Percentiles rank a stretch among this genome's conserved stretches.
These are phyloP conservation scores for Bipolaris cookei DNA, from an alignment of 2,329 filamentous ascomycete species.

Conservation along the genomic window DNA sequence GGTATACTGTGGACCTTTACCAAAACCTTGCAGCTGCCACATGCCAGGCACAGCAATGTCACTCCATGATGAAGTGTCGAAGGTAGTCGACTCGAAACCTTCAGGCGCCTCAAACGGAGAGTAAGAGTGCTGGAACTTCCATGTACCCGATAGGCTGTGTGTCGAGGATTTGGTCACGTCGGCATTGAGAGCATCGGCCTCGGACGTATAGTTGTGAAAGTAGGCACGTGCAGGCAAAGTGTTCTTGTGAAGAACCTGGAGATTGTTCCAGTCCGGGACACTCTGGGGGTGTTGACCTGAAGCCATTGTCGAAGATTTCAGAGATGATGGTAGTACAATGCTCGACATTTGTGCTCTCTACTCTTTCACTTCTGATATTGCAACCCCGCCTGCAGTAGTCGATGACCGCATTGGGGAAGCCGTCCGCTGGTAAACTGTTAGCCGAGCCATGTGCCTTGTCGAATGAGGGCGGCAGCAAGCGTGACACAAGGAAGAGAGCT, in stretches of 20 bases:
- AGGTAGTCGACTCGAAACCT: slow-evolving; percentile 42
- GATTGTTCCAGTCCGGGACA: slow-evolving; percentile 67
- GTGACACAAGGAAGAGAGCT: slow-evolving; percentile 9
- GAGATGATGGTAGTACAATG: slow-evolving; percentile 3
- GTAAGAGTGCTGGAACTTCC: slow-evolving; percentile 50
- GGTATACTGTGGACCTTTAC: slow-evolving; percentile 68
- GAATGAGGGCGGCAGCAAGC: slow-evolving; percentile 10
- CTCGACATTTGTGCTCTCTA: background rate
- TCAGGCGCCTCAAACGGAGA: slow-evolving; percentile 46
- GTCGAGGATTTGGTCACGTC: slow-evolving; percentile 44
- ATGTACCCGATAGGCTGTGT: slow-evolving; percentile 45
- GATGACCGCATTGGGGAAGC: slow-evolving; percentile 28
- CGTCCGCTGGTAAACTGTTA: slow-evolving; percentile 21
- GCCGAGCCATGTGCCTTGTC: slow-evolving; percentile 19
- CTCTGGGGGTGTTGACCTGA: slow-evolving; percentile 29
- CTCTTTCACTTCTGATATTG: slow-evolving; percentile 8
- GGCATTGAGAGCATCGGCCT: slow-evolving; percentile 57
- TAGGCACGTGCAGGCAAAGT: slow-evolving; percentile 63
- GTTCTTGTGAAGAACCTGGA: slow-evolving; percentile 65
- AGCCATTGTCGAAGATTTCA: slow-evolving; percentile 24
- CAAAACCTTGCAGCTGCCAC: slow-evolving; percentile 74
- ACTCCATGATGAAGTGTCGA: slow-evolving; percentile 54
- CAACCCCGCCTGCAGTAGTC: slow-evolving; percentile 9
- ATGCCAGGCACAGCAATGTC: slow-evolving; percentile 68
- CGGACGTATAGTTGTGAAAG: slow-evolving; percentile 61